Conservation (phyloP, 371 early-diverging fungal species). For the Capillidium rhysosporum region DNA sequence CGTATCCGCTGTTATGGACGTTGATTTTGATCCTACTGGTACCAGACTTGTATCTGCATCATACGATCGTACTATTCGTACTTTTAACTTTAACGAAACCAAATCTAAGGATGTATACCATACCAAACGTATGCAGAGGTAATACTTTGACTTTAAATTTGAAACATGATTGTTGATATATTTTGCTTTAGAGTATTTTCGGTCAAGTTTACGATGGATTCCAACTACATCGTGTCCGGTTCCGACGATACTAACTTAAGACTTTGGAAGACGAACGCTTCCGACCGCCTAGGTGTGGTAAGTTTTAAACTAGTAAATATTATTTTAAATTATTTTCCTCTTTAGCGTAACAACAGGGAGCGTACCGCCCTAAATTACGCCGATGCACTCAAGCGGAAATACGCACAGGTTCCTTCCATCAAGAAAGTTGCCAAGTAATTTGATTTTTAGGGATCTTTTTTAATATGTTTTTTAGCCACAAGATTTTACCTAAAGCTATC, state of each 20-base stretch:
- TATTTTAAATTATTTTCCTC: too few species aligned
- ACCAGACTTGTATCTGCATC: slow-evolving; percentile 89
- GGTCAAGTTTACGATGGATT: slow-evolving; percentile 86
- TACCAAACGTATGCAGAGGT: slow-evolving; percentile 94
- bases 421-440: slow-evolving; percentile 63
- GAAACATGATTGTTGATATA: neutral
- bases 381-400: slow-evolving; percentile 82
- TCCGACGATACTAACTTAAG: slow-evolving; percentile 97
- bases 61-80: slow-evolving; percentile 85
- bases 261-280: slow-evolving; percentile 91
- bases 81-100: slow-evolving; percentile 64
- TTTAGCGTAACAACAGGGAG: slow-evolving; percentile 59
- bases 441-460: too few species aligned
- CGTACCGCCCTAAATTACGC: slow-evolving; percentile 59
- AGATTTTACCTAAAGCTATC: slow-evolving; percentile 68
- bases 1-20: slow-evolving; percentile 88
- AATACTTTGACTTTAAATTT: neutral
- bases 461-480: too few species aligned
- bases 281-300: slow-evolving; percentile 68
- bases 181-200: slow-evolving; percentile 44
- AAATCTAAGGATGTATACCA: slow-evolving; percentile 93
- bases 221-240: slow-evolving; percentile 90
- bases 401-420: slow-evolving; percentile 82
- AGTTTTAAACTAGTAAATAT: too few species aligned
- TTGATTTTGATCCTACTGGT: slow-evolving; percentile 97